Percentiles rank a stretch among this genome's conserved stretches.
Evolutionary conservation across 345 rosid genomes (phyloP).

Genomic region (Citrus mangshanensis): DNA sequence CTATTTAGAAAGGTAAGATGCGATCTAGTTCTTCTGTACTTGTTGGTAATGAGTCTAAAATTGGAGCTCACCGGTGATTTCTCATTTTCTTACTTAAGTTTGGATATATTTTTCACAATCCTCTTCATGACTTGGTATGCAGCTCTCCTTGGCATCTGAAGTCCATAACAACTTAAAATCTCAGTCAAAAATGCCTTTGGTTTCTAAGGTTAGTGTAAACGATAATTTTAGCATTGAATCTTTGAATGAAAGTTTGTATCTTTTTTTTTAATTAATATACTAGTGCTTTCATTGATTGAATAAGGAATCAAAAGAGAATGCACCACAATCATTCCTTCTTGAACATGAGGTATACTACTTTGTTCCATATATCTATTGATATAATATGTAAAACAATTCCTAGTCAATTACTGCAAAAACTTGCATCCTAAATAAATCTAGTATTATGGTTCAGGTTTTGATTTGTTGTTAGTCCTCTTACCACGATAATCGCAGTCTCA

Average conservation of each 20-base stretch:
- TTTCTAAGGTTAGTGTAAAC: slow-evolving; percentile 29
- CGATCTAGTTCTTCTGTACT: neutral
- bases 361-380: neutral
- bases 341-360: slow-evolving; percentile 29
- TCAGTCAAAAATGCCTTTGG: slow-evolving; percentile 18
- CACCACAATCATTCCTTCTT: slow-evolving; percentile 14
- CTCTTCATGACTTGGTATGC: slow-evolving; percentile 14
- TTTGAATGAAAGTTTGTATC: neutral
- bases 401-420: neutral
- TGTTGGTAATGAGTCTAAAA: neutral
- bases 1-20: slow-evolving; percentile 36
- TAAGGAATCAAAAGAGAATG: slow-evolving; percentile 45
- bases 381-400: neutral
- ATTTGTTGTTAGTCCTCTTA: neutral
- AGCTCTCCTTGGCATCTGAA: slow-evolving; percentile 46
- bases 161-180: slow-evolving; percentile 18
- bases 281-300: slow-evolving; percentile 11
- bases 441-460: neutral
- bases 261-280: neutral
- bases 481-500: neutral
- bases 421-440: neutral
- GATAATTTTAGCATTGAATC: neutral
- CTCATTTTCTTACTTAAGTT: neutral
- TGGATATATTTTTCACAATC: neutral
- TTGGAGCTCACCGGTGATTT: neutral